Conservation (phyloP, 1,139 yeast genomes). For the Lodderomyces theae region DNA sequence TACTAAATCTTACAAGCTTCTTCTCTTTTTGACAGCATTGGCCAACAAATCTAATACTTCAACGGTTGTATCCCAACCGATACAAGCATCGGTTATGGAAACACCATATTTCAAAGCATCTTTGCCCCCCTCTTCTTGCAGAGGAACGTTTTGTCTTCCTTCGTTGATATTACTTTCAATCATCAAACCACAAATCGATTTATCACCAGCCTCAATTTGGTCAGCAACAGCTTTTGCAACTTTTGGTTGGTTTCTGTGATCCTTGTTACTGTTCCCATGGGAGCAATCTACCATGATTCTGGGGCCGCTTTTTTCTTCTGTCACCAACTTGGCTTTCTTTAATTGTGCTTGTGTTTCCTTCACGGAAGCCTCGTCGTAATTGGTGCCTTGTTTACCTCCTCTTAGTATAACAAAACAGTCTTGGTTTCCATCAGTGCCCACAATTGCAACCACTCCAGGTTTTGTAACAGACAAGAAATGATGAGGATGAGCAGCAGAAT, state of each 20-base stretch:
- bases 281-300: slow-evolving; percentile 92
- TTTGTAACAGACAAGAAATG: slow-evolving; percentile 97
- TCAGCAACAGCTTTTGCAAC: slow-evolving; percentile 77
- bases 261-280: slow-evolving; percentile 94
- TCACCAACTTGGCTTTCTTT: slow-evolving; percentile 31
- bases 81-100: slow-evolving; percentile 95
- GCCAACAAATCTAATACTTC: slow-evolving; percentile 76
- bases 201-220: slow-evolving; percentile 81
- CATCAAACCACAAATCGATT: slow-evolving; percentile 86
- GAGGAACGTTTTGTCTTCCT: slow-evolving; percentile 86
- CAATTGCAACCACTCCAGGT: slow-evolving; percentile 94
- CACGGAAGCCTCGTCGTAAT: slow-evolving; percentile 80
- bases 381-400: slow-evolving; percentile 94
- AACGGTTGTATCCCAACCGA: slow-evolving; percentile 87
- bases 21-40: slow-evolving; percentile 77
- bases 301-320: slow-evolving; percentile 31
- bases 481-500: slow-evolving; percentile 89
- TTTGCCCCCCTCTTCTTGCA: slow-evolving; percentile 51
- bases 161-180: slow-evolving; percentile 90
- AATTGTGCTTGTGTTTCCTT: slow-evolving; percentile 64
- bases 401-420: slow-evolving; percentile 87
- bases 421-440: slow-evolving; percentile 91
- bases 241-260: slow-evolving; percentile 90
- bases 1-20: slow-evolving; percentile 29
- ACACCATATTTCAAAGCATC: slow-evolving; percentile 87